Base-by-base conservation (phyloP, 2,329 filamentous ascomycete genomes). In the Alternaria ethzedia region DNA sequence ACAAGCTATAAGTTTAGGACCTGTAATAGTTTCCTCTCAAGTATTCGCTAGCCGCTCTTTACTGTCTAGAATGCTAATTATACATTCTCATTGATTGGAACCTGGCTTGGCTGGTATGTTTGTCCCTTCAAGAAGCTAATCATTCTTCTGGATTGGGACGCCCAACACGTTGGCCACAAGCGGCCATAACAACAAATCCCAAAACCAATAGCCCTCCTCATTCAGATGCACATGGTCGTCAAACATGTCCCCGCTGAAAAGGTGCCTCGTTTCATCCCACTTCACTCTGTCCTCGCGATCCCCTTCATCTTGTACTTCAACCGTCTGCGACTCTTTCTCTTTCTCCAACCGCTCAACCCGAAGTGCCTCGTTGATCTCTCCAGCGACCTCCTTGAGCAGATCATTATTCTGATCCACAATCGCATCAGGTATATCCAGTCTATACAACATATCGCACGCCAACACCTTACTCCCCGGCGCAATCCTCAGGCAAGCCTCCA, bases 171-270 rank as follows among this genome's bases (percentile, higher is more conserved):
- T 30, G 2, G 12, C 28, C 49, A 51, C 49, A 23, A n/a, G 30
- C 28, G 49, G 49, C 64, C 54, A 68, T 43, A 69, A 47, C 13
- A 56, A 23, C 21, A 32, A 41, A 54, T 66, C 60, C 62, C 55
- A 68, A 2, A 58, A 28, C 54, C 11, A 23, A 61, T 70, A 70
- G 10, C 63, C 67, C 41, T 59, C 54, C 47, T 60, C 46, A 36
- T 65, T 62, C 17, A 70, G 55, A 63, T 69, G 68, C 50, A 69
- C 66, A 59, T 66, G 60, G 62, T 67, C 68, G 4, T 52, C 64
- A 25, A 70, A 23, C 59, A 61, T 57, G 6, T 69, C 45, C 21
- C 46, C 61, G 36, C 44, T 55, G 32, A 67, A 44, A 17, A 47
- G 6, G 15, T 30, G 23, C 20, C 64, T 64, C 49, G 55, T 51